Percentiles rank a stretch among this genome's conserved stretches.
phyloP scores from a whole-genome alignment of 2,329 filamentous ascomycete species.

The Teratosphaeria destructans region DNA sequence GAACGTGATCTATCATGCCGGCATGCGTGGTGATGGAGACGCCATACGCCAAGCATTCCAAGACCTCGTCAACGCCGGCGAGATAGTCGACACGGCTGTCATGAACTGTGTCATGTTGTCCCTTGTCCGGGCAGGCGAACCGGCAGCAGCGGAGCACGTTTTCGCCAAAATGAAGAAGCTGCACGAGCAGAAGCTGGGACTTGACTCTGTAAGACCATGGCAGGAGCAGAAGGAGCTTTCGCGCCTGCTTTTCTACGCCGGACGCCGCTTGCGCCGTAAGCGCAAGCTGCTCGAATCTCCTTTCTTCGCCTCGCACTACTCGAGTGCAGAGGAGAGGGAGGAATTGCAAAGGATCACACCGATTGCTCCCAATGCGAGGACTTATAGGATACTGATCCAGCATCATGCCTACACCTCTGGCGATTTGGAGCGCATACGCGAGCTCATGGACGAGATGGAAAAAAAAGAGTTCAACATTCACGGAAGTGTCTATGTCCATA shows the following conservation, averaged over 20 bases:
- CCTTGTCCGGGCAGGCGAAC: slow-evolving; percentile 66
- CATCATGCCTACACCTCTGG: slow-evolving; percentile 61
- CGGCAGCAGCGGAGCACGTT: slow-evolving; percentile 64
- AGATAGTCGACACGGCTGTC: slow-evolving; percentile 78
- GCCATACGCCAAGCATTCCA: slow-evolving; percentile 68
- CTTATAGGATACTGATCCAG: slow-evolving; percentile 69
- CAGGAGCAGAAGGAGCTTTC: slow-evolving; percentile 33
- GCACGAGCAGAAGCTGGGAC: slow-evolving; percentile 31
- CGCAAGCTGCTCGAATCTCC: slow-evolving; percentile 39
- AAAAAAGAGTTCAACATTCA: slow-evolving; percentile 56
- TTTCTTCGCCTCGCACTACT: slow-evolving; percentile 21
- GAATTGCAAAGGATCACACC: slow-evolving; percentile 55
- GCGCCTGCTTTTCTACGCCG: slow-evolving; percentile 37
- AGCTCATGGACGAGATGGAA: slow-evolving; percentile 69
- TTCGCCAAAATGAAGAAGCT: slow-evolving; percentile 74
- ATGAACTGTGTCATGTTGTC: slow-evolving; percentile 79
- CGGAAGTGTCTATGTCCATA: slow-evolving; percentile 64
- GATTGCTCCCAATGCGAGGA: slow-evolving; percentile 64
- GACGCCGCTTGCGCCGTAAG: slow-evolving; percentile 36
- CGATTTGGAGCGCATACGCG: slow-evolving; percentile 58
- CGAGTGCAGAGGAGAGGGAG: slow-evolving; percentile 22
- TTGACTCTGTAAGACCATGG: slow-evolving; percentile 23
- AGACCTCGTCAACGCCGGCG: slow-evolving; percentile 71
- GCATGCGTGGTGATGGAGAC: slow-evolving; percentile 60
- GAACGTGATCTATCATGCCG: slow-evolving; percentile 73